These are phyloP conservation scores for Hypoxylon fragiforme DNA, from an alignment of 495 filamentous ascomycete genomes.

Conservation along the genomic window DNA sequence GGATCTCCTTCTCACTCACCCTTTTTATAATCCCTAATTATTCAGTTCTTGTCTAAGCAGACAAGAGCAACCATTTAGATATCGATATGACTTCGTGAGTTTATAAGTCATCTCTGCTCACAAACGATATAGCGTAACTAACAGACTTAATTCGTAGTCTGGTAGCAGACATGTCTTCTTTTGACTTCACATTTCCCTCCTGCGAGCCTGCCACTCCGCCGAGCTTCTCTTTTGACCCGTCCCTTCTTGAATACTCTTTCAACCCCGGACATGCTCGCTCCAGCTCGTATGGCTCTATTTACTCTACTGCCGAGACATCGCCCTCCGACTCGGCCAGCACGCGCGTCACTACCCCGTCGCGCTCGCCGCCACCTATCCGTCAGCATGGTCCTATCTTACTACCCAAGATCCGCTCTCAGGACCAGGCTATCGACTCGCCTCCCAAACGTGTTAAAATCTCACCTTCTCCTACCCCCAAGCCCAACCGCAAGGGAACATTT, in stretches of 20 bases:
- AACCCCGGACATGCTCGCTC: constrained; percentile 53
- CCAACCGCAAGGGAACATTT: constrained; percentile 39
- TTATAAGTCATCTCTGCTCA: not conserved
- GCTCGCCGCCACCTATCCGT: constrained; percentile 67
- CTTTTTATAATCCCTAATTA: constrained; percentile 45
- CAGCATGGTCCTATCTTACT: constrained; percentile 81
- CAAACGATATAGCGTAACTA: constrained; percentile 20
- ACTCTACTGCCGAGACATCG: constrained; percentile 70
- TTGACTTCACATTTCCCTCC: constrained; percentile 55
- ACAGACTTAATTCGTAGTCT: constrained; percentile 45
- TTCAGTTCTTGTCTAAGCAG: constrained; percentile 39
- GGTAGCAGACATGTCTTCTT: constrained; percentile 54
- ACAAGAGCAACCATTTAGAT: constrained; percentile 36
- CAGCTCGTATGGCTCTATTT: constrained; percentile 58
- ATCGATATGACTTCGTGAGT: constrained; percentile 58
- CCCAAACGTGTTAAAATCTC: constrained; percentile 48
- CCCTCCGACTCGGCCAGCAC: constrained; percentile 73
- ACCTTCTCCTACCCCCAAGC: constrained; percentile 32
- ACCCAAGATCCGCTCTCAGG: constrained; percentile 84
- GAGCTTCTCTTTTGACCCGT: constrained; percentile 58
- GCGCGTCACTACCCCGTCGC: constrained; percentile 68
- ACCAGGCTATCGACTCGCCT: constrained; percentile 64
- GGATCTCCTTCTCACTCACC: constrained; percentile 27
- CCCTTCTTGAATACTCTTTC: constrained; percentile 53
- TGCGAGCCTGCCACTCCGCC: constrained; percentile 53